Base-by-base conservation (phyloP, 2,329 filamentous ascomycete genomes). In the Cladophialophora chaetospira region DNA sequence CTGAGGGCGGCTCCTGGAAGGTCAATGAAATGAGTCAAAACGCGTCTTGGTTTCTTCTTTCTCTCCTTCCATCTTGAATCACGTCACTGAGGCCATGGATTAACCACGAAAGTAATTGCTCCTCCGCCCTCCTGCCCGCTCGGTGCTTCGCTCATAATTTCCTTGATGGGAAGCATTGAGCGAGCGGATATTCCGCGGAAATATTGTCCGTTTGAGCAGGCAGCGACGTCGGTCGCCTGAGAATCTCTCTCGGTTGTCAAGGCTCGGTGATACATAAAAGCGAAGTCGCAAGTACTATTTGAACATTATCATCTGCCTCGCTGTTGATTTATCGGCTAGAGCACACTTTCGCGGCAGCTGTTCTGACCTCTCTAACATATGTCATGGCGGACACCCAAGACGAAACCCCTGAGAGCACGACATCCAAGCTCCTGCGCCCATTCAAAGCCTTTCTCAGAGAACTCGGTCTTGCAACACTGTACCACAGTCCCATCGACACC, bases 391-490 rank as follows among this genome's bases (percentile, higher is more conserved):
- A 51, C 25, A 21, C 35, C 23, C 35, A 29, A 4, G 47, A 15
- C n/a, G 31, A 19, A 8, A 3, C 36, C 3, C 3, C 36, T 15
- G 23, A 8, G 5, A 40, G 17, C 3, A 36, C n/a, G 10, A 11
- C 46, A 13, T 40, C 28, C 15, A 19, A 38, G 25, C 21, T 61
- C 29, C 19, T 45, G 3, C 50, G 38, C 1, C 46, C 59, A 4
- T n/a, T 53, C 40, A 36, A 44, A 40, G 55, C 44, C 10, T 42
- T 60, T 8, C 26, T 59, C 26, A 46, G 66, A 3, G 73, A 75
- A 55, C 48, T 75, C 40, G 73, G 73, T 15, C 68, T 75, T 3
- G 38, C 69, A 33, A 68, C 73, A 2, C 66, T 75, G 57, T 74
- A 69, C 68, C 63, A 66, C 21, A 72, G 72, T 9, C 66, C 72